A percentile compares a stretch with the other conserved stretches of the same genome.
Conservation (phyloP, 1,139 yeast species). For the Diutina catenulata region DNA sequence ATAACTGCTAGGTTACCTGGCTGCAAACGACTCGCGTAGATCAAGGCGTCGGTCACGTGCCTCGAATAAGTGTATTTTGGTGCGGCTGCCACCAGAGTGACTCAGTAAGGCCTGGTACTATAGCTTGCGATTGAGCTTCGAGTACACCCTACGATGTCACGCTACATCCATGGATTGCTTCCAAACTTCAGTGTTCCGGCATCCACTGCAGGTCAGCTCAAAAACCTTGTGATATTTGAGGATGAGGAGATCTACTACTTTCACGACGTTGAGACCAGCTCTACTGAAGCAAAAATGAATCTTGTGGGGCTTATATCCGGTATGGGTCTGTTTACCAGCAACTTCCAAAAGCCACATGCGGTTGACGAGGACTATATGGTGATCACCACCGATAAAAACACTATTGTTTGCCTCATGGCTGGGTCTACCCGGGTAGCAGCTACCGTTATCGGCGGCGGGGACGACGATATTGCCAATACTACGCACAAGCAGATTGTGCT, state of each 20-base stretch:
- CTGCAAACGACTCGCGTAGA: too few relatives aligned
- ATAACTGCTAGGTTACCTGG: too few relatives aligned
- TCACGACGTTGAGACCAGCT: neutral
- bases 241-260: constrained; percentile 4
- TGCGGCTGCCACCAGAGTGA: too few relatives aligned
- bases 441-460: neutral
- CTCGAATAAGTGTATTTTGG: too few relatives aligned
- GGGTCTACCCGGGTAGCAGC: neutral
- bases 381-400: neutral
- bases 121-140: too few relatives aligned
- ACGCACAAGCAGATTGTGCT: neutral
- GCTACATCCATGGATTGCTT: neutral
- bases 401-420: neutral
- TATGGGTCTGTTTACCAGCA: neutral
- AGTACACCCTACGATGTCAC: too few relatives aligned
- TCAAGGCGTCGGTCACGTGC: too few relatives aligned
- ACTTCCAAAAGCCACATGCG: neutral
- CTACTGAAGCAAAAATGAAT: neutral
- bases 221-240: neutral
- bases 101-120: too few relatives aligned
- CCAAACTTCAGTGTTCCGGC: neutral
- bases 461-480: neutral
- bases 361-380: constrained; percentile 1
- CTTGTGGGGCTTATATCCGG: constrained; percentile 4
- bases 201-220: neutral